A percentile compares a stretch with the other conserved stretches of the same genome.
Evolutionary conservation across 108 stramenopile species (phyloP).

Genomic region (Nitzschia putrida): DNA sequence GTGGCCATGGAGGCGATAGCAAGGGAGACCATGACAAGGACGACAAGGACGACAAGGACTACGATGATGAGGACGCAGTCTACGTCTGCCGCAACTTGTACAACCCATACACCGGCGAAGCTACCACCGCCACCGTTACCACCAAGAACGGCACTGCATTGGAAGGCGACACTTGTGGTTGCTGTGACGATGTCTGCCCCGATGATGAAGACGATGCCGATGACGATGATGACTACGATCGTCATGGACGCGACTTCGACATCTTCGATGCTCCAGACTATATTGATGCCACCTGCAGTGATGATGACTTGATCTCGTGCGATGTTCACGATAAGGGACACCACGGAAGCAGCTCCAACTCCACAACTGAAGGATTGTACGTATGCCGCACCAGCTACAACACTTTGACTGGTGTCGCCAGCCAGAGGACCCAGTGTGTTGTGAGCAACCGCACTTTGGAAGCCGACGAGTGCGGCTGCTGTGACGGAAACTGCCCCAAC

Average conservation of each 20-base stretch:
- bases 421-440: not conserved
- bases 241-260: no score
- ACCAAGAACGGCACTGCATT: not conserved
- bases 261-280: not conserved
- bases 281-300: not conserved
- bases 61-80: not conserved
- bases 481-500: constrained; percentile 5
- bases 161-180: constrained; percentile 11
- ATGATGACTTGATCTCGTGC: not conserved
- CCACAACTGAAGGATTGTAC: not conserved
- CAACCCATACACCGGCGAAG: constrained; percentile 11
- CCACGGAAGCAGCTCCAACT: not conserved
- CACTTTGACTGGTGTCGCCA: not conserved
- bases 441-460: not conserved
- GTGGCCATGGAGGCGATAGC: not conserved
- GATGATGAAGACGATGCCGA: not conserved
- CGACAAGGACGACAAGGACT: not conserved
- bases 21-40: no score
- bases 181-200: constrained; percentile 7
- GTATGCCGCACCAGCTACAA: constrained; percentile 4
- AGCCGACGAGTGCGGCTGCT: constrained; percentile 11
- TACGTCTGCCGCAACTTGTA: constrained; percentile 14
- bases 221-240: no score
- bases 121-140: not conserved
- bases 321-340: not conserved